A percentile compares a stretch with the other conserved stretches of the same genome.
phyloP scores from a whole-genome alignment of 2,329 filamentous ascomycete species.

The Fusarium sororula region DNA sequence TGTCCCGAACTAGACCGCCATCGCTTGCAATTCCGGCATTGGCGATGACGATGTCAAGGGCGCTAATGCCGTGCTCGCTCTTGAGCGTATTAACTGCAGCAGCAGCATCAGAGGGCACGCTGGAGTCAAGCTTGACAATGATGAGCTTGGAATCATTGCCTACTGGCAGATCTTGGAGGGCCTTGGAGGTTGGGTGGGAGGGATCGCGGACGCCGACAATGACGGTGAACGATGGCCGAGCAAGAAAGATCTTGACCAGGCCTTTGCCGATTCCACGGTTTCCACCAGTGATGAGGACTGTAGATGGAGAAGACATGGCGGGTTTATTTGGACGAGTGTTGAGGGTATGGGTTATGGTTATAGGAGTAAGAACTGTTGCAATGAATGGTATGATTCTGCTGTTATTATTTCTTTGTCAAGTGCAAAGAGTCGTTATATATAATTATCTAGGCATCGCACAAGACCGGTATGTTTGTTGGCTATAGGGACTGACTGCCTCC shows the following conservation, averaged over 20 bases:
- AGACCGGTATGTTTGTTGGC: neutral
- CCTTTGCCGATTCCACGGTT: neutral
- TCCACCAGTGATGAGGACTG: neutral
- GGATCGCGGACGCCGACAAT: neutral
- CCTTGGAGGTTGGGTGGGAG: neutral
- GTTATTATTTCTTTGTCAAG: fast-evolving
- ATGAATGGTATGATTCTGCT: neutral
- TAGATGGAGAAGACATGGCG: neutral
- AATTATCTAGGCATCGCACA: fast-evolving
- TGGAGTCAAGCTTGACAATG: neutral
- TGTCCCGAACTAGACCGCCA: neutral
- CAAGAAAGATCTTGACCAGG: neutral
- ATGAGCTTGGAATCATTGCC: neutral
- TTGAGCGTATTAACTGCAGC: neutral
- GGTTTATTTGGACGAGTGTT: neutral
- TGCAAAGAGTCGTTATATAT: neutral
- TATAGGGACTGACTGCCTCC: neutral
- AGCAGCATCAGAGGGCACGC: neutral
- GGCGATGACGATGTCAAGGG: neutral
- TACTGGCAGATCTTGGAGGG: neutral
- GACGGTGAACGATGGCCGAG: neutral
- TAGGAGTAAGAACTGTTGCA: fast-evolving
- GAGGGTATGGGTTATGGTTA: fast-evolving
- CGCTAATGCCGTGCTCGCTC: neutral
- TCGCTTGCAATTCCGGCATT: neutral